phyloP scores from a whole-genome alignment of 129 eudicot species.

The Scalesia atractyloides region DNA sequence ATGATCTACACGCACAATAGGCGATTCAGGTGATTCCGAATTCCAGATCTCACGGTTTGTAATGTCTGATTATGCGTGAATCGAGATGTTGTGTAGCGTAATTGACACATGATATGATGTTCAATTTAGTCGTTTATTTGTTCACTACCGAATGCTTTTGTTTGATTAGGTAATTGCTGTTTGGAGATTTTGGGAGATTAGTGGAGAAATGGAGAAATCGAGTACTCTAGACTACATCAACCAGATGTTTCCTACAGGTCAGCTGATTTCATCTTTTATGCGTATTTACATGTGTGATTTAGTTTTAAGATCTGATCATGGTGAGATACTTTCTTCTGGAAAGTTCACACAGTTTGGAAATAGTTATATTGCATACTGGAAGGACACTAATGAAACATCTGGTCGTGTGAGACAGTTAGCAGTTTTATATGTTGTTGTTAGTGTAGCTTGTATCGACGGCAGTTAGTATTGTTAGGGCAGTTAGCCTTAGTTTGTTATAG shows the following conservation, averaged over 20 bases:
- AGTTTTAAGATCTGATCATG: constrained; percentile 26
- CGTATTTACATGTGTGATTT: constrained; percentile 9
- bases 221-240: constrained; percentile 92
- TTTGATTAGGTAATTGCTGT: constrained; percentile 32
- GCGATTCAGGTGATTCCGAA: constrained; percentile 24
- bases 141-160: constrained; percentile 6
- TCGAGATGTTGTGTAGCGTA: constrained; percentile 13
- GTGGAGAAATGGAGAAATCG: constrained; percentile 63
- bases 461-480: too few relatives aligned
- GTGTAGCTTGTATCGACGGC: too few relatives aligned
- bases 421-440: background rate
- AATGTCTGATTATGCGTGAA: constrained; percentile 27
- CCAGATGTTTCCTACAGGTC: constrained; percentile 98
- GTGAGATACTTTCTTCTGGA: constrained; percentile 15
- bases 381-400: background rate
- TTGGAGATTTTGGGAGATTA: constrained; percentile 17
- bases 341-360: background rate
- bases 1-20: constrained; percentile 15
- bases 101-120: constrained; percentile 6
- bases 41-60: constrained; percentile 26
- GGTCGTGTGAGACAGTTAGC: background rate
- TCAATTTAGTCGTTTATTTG: background rate
- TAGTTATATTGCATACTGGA: constrained; percentile 6
- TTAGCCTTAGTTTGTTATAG: too few relatives aligned
- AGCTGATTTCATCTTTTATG: constrained; percentile 4